Evolutionary conservation across 495 filamentous ascomycete genomes (phyloP).

Genomic region (Penicillium riverlandense): DNA sequence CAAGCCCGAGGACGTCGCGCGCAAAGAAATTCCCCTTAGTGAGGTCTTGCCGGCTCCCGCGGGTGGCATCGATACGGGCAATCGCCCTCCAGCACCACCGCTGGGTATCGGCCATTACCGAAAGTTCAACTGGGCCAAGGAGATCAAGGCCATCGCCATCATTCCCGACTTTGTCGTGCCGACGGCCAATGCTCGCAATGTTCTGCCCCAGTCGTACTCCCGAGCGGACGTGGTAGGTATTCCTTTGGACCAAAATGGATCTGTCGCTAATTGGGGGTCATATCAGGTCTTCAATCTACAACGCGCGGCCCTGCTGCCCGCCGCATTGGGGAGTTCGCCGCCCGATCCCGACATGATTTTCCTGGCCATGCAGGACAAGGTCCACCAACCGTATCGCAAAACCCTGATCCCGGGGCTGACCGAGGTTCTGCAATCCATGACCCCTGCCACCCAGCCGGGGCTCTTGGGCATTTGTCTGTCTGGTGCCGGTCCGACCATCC

Average conservation of each 20-base stretch:
- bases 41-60: constrained; percentile 84
- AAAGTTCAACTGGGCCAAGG: constrained; percentile 83
- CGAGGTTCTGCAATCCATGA: constrained; percentile 83
- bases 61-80: constrained; percentile 81
- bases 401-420: constrained; percentile 82
- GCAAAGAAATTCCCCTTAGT: constrained; percentile 89
- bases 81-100: constrained; percentile 79
- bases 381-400: constrained; percentile 91
- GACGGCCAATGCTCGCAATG: constrained; percentile 78
- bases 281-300: constrained; percentile 84
- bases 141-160: constrained; percentile 91
- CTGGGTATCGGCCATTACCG: constrained; percentile 85
- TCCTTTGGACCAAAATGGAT: not conserved
- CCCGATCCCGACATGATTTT: constrained; percentile 92
- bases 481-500: constrained; percentile 88
- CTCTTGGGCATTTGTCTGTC: constrained; percentile 88
- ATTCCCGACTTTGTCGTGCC: constrained; percentile 91
- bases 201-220: constrained; percentile 69
- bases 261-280: no score
- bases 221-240: constrained; percentile 66
- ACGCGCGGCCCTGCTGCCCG: constrained; percentile 78
- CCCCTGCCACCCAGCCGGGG: constrained; percentile 74
- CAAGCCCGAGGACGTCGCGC: constrained; percentile 71
- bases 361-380: constrained; percentile 93
- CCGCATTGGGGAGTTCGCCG: constrained; percentile 76